A percentile compares a stretch with the other conserved stretches of the same genome.
Evolutionary conservation across 2,329 filamentous ascomycete genomes (phyloP).

Genomic region (Cytospora chrysosperma): DNA sequence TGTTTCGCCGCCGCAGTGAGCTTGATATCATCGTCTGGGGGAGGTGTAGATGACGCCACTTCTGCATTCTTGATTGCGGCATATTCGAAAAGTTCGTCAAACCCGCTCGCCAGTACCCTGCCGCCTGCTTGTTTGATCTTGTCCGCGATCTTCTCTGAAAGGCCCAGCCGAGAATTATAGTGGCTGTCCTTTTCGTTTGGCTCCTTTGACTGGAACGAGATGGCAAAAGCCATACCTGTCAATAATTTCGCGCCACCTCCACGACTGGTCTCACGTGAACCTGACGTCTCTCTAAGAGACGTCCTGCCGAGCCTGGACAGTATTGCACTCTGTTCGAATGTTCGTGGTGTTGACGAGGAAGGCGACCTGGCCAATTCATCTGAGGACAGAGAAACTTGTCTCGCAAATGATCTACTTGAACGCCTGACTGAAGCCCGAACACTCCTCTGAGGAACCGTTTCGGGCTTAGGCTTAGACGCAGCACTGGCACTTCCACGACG

Average conservation of each 20-base stretch:
- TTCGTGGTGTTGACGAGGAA: conserved; percentile 32
- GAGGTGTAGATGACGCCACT: conserved; percentile 31
- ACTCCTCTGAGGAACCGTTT: conserved; percentile 26
- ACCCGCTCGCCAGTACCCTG: conserved; percentile 68
- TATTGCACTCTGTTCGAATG: conserved; percentile 40
- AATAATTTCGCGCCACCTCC: conserved; percentile 52
- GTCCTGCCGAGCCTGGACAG: conserved; percentile 28
- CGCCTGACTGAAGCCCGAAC: conserved; percentile 31
- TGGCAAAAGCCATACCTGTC: conserved; percentile 79
- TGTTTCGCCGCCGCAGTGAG: conserved; percentile 53
- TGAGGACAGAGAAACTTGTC: conserved; percentile 42
- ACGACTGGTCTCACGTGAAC: conserved; percentile 14
- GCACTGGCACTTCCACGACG: conserved; percentile 29
- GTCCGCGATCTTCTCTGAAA: conserved; percentile 50
- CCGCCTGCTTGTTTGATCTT: conserved; percentile 73
- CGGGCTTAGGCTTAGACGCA: conserved; percentile 30
- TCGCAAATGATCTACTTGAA: conserved; percentile 24
- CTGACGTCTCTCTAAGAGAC: conserved; percentile 21
- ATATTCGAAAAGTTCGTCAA: conserved; percentile 74
- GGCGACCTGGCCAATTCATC: conserved; percentile 49
- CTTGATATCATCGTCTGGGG: conserved; percentile 41
- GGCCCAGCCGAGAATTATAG: conserved; percentile 36
- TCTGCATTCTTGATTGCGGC: conserved; percentile 36
- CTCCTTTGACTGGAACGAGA: conserved; percentile 63
- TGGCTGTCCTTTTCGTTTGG: conserved; percentile 55